Evolutionary conservation across 768 basidiomycete species (phyloP), one percentile per base, ranked within the genome.

Genomic region (Ramaria sp.): DNA sequence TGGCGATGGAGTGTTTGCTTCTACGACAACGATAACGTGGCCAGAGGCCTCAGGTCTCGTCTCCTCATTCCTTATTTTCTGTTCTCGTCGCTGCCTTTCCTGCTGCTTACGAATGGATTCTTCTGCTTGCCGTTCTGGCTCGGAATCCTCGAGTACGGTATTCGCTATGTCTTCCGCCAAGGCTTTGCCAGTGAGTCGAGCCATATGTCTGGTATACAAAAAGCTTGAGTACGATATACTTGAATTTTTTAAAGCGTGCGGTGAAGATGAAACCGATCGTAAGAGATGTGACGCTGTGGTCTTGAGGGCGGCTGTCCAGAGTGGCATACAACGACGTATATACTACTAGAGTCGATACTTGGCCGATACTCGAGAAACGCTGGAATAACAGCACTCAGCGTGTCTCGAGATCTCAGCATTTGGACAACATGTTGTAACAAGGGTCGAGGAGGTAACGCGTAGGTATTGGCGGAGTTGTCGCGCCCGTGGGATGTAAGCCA

Each of bases 121-220:
- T 30, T 41, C 57, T 7, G 59, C 58, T 37, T 79, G 77, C 57
- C 83, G 73, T 65, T 88, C 86, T 19, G 84, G 84, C 66, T 87
- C 86, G 0, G 85, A 87, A 68, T 88, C 86, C 30, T 79, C 81
- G 4, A 86, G 76, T 33, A 79, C 22, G 10, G 55, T 57, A 24
- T 57, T 57, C 20, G 55, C 55, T 19, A 57, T 49, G 48, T 57
- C 55, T 19, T 33, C 24, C 22, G 13, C 47, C n/a, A 57, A 41
- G 19, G 55, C 55, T 33, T 50, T 47, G 13, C 55, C 47, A 13
- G 31, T 34, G 19, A 56, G 33, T 47, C 45, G 54, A 7, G 54
- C 11, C 54, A 57, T 57, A 20, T 30, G 42, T 43, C 48, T 49
- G 27, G 27, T 30, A 13, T 49, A n/a, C 19, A 27, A 17, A 30